Conservation (phyloP, 2,329 filamentous ascomycete genomes). For the Lecanosticta acicola region DNA sequence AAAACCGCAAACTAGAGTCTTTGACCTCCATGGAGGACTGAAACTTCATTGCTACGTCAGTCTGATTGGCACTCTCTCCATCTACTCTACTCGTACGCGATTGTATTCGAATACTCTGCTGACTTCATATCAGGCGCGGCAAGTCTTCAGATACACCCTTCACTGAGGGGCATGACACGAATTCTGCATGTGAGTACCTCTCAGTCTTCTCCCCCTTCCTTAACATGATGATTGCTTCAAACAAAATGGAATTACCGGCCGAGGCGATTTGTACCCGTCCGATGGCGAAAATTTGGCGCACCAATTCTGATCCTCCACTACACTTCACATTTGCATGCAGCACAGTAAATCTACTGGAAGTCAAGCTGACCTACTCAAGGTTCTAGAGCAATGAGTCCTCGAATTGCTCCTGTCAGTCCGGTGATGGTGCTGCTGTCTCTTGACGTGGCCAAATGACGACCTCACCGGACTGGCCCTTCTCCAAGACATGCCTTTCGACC, state of each 20-base stretch:
- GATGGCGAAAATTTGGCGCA: slow-evolving; percentile 13
- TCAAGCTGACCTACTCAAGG: background rate
- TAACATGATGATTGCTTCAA: slow-evolving; percentile 21
- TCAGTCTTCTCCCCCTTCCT: background rate
- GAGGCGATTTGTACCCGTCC: slow-evolving; percentile 15
- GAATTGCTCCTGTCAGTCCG: background rate
- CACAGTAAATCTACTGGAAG: background rate
- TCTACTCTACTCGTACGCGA: background rate
- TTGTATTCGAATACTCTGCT: background rate
- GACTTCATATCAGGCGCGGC: slow-evolving; percentile 1
- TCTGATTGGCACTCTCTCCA: slow-evolving; percentile 16
- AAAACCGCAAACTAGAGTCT: slow-evolving; percentile 29
- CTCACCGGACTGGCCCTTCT: background rate
- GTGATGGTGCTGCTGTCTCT: background rate
- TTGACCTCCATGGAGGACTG: slow-evolving; percentile 24
- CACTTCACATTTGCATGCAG: background rate
- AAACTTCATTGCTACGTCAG: slow-evolving; percentile 28
- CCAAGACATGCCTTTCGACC: slow-evolving; percentile 15
- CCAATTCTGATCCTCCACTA: background rate
- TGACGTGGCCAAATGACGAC: background rate
- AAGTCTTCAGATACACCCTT: background rate
- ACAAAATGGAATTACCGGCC: slow-evolving; percentile 27
- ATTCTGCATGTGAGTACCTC: slow-evolving; percentile 2
- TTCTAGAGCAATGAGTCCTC: background rate
- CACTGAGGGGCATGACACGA: too few species aligned